Base-by-base conservation (phyloP, 1,284 basidiomycete species). In the Tremellales sp. region DNA sequence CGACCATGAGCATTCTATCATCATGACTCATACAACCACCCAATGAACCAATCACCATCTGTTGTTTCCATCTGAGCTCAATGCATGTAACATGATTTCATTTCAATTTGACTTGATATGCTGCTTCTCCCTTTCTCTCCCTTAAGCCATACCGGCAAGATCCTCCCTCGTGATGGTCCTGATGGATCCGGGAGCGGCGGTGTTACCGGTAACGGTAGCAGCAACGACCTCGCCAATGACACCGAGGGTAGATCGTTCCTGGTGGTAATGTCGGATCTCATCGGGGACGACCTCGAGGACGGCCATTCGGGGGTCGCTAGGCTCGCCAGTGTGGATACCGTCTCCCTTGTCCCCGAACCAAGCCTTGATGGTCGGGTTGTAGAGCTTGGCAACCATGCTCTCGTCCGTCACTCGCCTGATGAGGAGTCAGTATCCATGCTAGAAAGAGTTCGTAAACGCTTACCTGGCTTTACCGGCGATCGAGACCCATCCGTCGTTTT, bases 291-390 rank as follows among this genome's bases (percentile, higher is more conserved):
- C 82, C 68, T 91, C 83, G 59, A 96, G 86, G 35, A 90, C 68
- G 1, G 83, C 80, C 3, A 96, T 81, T 24, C 92, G 82, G 0
- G 89, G 88, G 58, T 96, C 92, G 50, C 81, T 78, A 48, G 80
- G 79, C 63, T 86, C 82, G 27, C 91, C 91, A 55, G 84, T 87
- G 72, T 91, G 88, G 15, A 86, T 75, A n/a, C 87, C 88, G 60
- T 94, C 91, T 42, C 84, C 84, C 53, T 92, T 78, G 68, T 93
- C 85, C 19, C 87, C 88, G 64, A 94, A 93, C 81, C 89, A 94
- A 0, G 85, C 86, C 11, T 82, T 75, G 39, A 81, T 76, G 80
- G 77, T 63, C 3, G 78, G 62, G 49, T 79, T 83, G 83, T 84
- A 91, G 50, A 86, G 78, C 62, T 84, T 81, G 58, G 81, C 81